Evolutionary conservation across 805 yeast species (phyloP).

Genomic region (Ogataea kodamae): DNA sequence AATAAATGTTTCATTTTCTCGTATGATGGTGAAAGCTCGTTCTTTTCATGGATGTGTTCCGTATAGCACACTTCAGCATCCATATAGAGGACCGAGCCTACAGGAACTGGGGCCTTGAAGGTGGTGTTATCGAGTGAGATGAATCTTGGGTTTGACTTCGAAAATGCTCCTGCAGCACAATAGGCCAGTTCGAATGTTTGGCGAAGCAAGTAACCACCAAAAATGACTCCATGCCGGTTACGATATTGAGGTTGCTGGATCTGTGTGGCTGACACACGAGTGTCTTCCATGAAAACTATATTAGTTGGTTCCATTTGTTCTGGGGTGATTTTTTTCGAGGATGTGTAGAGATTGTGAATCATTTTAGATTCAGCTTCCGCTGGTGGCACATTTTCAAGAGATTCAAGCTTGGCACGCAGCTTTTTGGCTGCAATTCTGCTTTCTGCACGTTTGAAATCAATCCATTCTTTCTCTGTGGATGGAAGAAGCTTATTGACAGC

Average conservation of each 20-base stretch:
- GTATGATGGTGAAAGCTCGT: conserved; percentile 27
- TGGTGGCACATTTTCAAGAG: conserved; percentile 63
- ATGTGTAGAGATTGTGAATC: conserved; percentile 75
- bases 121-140: conserved; percentile 88
- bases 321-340: conserved; percentile 38
- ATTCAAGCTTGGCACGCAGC: conserved; percentile 62
- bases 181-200: conserved; percentile 93
- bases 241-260: conserved; percentile 97
- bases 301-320: conserved; percentile 43
- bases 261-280: conserved; percentile 68
- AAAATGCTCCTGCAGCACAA: conserved; percentile 86
- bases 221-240: conserved; percentile 91
- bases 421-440: conserved; percentile 85
- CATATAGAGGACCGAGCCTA: conserved; percentile 83
- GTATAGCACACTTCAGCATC: conserved; percentile 83
- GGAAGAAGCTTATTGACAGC: conserved; percentile 82
- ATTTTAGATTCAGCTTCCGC: conserved; percentile 71
- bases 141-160: conserved; percentile 82
- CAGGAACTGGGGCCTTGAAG: conserved; percentile 93
- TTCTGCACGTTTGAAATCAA: conserved; percentile 84
- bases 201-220: conserved; percentile 91
- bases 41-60: conserved; percentile 57
- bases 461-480: conserved; percentile 69
- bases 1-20: conserved; percentile 22
- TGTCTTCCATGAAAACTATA: conserved; percentile 65